Percentiles rank a stretch among this genome's conserved stretches.
phyloP scores from a whole-genome alignment of 768 basidiomycete species.

The Tephrocybe sp. region DNA sequence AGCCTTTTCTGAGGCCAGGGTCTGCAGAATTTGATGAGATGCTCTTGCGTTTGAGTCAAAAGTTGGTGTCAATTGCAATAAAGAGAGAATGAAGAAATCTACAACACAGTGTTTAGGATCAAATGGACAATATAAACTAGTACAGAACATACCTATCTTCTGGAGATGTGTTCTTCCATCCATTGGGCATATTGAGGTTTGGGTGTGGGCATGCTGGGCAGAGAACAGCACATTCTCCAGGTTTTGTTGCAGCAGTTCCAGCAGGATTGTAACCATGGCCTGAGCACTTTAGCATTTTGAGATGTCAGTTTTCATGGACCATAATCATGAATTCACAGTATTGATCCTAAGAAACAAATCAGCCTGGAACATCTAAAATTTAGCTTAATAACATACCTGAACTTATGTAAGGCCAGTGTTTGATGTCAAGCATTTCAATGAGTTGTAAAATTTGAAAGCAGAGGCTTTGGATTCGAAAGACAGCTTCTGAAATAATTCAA shows the following conservation, averaged over 20 bases:
- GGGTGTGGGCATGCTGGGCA: conserved; percentile 37
- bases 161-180: conserved; percentile 19
- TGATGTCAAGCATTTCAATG: conserved; percentile 21
- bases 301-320: neutral
- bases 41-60: conserved; percentile 10
- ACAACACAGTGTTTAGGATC: neutral
- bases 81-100: conserved; percentile 14
- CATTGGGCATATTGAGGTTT: conserved; percentile 24
- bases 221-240: conserved; percentile 25
- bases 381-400: conserved; percentile 2
- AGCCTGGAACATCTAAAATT: neutral
- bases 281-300: neutral
- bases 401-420: conserved; percentile 18
- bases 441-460: conserved; percentile 25
- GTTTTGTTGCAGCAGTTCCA: conserved; percentile 16
- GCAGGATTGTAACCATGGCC: conserved; percentile 23
- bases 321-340: conserved; percentile 18
- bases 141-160: conserved; percentile 16
- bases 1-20: conserved; percentile 13
- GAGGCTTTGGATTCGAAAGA: conserved; percentile 28
- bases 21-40: conserved; percentile 8
- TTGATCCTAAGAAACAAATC: conserved; percentile 13
- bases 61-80: conserved; percentile 18
- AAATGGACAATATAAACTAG: neutral
- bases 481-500: conserved; percentile 25